Conservation (phyloP, 345 rosid genomes). For the Gossypium herbaceum region DNA sequence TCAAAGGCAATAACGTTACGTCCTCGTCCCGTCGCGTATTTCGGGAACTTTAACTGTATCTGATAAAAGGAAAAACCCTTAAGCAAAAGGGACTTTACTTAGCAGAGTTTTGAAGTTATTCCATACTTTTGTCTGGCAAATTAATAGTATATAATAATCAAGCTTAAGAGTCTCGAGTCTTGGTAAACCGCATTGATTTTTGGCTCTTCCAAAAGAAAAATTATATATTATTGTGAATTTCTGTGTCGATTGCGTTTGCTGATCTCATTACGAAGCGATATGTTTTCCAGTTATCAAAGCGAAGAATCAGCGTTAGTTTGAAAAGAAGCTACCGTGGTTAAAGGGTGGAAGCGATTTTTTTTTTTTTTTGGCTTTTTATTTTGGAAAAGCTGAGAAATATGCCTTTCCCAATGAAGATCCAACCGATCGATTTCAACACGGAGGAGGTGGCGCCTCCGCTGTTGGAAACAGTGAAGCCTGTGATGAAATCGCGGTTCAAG, state of each 20-base stretch:
- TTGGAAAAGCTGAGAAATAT: conserved; percentile 19
- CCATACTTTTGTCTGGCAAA: conserved; percentile 42
- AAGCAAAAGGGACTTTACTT: conserved; percentile 41
- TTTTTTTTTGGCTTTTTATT: not conserved
- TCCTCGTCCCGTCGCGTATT: conserved; percentile 43
- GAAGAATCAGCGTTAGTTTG: conserved; percentile 16
- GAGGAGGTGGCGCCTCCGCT: conserved; percentile 30
- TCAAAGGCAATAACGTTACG: conserved; percentile 30
- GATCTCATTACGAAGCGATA: conserved; percentile 6
- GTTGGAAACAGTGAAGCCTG: conserved; percentile 50
- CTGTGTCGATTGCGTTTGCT: conserved; percentile 26
- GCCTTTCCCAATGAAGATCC: conserved; percentile 73
- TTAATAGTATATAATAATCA: conserved; percentile 21
- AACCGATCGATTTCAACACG: conserved; percentile 52
- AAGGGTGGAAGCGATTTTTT: not conserved
- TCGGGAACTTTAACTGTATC: conserved; percentile 40
- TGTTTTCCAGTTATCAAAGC: conserved; percentile 8
- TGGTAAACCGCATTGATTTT: conserved; percentile 24
- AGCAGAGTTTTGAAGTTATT: conserved; percentile 62
- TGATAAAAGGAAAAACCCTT: conserved; percentile 14
- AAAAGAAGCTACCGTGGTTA: not conserved
- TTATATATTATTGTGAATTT: conserved; percentile 16
- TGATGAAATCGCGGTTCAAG: conserved; percentile 68
- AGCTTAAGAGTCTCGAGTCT: conserved; percentile 29
- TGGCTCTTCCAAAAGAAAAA: not conserved